phyloP scores from a whole-genome alignment of 2,329 filamentous ascomycete species.

The Aureobasidium namibiae region DNA sequence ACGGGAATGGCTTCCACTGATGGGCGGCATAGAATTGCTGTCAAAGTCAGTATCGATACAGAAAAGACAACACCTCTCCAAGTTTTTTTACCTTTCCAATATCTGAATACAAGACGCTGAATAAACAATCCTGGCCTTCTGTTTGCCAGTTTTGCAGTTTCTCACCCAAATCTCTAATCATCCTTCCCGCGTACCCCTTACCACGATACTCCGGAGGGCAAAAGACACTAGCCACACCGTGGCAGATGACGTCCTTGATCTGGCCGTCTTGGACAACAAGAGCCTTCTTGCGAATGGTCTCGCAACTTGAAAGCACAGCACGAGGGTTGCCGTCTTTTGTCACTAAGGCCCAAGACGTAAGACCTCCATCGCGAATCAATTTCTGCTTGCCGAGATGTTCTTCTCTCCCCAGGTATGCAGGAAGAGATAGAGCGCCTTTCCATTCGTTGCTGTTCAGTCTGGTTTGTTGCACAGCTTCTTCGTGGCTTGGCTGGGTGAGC shows the following conservation, averaged over 20 bases:
- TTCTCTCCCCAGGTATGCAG: conserved; percentile 52
- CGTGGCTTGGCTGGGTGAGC: conserved; percentile 46
- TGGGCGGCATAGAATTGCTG: conserved; percentile 63
- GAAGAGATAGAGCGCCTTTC: conserved; percentile 46
- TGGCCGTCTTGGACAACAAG: conserved; percentile 36
- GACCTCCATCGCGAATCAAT: conserved; percentile 45
- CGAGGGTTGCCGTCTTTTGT: conserved; percentile 31
- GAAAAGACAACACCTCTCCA: not conserved
- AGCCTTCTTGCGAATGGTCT: conserved; percentile 44
- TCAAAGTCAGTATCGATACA: conserved; percentile 6
- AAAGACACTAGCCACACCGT: conserved; percentile 74
- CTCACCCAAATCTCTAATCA: conserved; percentile 60
- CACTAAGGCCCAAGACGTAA: conserved; percentile 54
- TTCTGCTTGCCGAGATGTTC: conserved; percentile 42
- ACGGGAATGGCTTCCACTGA: conserved; percentile 70
- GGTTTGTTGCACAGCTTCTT: conserved; percentile 45
- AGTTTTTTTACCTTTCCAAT: conserved; percentile 53
- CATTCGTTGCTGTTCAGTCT: conserved; percentile 49
- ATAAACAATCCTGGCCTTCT: conserved; percentile 42
- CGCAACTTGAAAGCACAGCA: conserved; percentile 49
- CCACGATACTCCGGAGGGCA: conserved; percentile 59
- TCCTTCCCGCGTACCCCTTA: conserved; percentile 67
- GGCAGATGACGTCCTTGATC: conserved; percentile 51
- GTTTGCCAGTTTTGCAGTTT: conserved; percentile 46
- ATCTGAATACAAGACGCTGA: conserved; percentile 79